These are phyloP conservation scores for Panaeolus papilionaceus DNA, from an alignment of 768 basidiomycete species.

Conservation along the genomic window DNA sequence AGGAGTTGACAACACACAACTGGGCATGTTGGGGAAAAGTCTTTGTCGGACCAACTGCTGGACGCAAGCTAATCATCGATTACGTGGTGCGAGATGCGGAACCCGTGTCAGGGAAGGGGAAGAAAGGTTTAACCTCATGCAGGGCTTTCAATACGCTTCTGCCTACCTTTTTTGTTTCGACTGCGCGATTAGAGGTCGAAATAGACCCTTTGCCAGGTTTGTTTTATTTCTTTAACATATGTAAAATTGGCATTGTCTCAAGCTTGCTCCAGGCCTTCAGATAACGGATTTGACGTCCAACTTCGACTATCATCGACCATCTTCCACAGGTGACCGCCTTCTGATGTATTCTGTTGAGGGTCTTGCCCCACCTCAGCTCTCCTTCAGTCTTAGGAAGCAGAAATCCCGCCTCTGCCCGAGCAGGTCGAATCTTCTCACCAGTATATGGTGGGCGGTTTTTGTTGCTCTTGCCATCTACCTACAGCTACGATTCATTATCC, in stretches of 20 bases:
- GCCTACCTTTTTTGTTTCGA: conserved; percentile 75
- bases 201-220: conserved; percentile 63
- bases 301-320: conserved; percentile 54
- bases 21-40: conserved; percentile 75
- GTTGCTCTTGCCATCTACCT: background rate
- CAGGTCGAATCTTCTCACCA: background rate
- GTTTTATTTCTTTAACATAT: conserved; percentile 19
- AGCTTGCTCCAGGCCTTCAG: conserved; percentile 43
- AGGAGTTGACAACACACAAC: conserved; percentile 58
- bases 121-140: conserved; percentile 38
- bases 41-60: conserved; percentile 55
- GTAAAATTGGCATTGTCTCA: conserved; percentile 19
- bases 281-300: conserved; percentile 58
- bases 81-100: conserved; percentile 60
- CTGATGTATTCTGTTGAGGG: conserved; percentile 62
- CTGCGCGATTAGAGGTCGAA: conserved; percentile 69
- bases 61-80: conserved; percentile 62
- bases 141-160: conserved; percentile 53
- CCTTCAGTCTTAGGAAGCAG: conserved; percentile 38
- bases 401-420: background rate
- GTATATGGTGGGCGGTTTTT: background rate
- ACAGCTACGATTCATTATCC: background rate
- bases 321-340: conserved; percentile 49
- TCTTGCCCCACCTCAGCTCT: conserved; percentile 63
- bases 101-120: conserved; percentile 36